Percentiles rank a stretch among this genome's conserved stretches.
Evolutionary conservation across 2,329 filamentous ascomycete species (phyloP).

Genomic region (Xylaria digitata): DNA sequence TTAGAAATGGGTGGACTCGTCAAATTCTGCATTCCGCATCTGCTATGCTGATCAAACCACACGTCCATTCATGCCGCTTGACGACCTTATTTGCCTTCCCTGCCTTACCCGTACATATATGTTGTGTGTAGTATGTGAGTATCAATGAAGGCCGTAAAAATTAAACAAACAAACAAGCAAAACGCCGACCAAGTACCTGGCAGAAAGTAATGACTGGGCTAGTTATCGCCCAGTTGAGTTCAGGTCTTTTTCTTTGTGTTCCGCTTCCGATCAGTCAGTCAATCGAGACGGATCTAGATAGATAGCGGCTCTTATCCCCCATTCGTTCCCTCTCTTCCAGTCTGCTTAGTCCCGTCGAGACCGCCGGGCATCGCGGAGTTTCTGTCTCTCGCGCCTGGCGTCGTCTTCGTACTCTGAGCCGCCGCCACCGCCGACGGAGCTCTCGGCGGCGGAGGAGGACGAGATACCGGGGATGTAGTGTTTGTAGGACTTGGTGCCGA

Average conservation of each 20-base stretch:
- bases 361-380: constrained; percentile 51
- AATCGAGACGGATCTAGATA: no score
- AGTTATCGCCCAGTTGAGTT: no score
- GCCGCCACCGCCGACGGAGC: constrained; percentile 27
- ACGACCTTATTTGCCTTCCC: constrained; percentile 1
- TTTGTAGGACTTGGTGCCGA: constrained; percentile 68
- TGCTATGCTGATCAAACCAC: not conserved
- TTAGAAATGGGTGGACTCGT: constrained; percentile 3
- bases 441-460: constrained; percentile 35
- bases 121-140: not conserved
- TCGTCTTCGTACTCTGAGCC: constrained; percentile 57
- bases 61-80: not conserved
- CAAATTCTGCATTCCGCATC: not conserved
- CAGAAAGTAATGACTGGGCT: not conserved
- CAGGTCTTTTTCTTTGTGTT: no score
- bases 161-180: not conserved
- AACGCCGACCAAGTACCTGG: constrained; percentile 2
- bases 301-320: no score
- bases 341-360: not conserved
- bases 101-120: not conserved
- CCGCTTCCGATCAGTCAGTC: no score
- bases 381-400: constrained; percentile 56
- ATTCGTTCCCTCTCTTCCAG: not conserved
- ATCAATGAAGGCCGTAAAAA: not conserved
- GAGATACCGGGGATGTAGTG: constrained; percentile 66